Evolutionary conservation across 257 asterid genomes (phyloP).

Genomic region (Nemophila menziesii): DNA sequence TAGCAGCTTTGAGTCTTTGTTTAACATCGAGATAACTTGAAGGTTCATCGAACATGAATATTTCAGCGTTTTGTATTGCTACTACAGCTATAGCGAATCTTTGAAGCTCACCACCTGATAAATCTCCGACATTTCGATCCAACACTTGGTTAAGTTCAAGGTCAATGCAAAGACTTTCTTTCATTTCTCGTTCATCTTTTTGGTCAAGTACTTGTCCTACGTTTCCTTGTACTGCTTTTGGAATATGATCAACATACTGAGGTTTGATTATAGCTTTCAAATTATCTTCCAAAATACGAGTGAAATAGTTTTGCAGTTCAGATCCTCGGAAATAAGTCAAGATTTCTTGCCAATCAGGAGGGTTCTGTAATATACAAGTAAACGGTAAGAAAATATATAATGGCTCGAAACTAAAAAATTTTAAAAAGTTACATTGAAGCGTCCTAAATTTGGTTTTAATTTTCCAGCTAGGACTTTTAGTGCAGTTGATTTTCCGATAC

Average conservation of each 20-base stretch:
- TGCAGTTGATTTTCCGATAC: slow-evolving; percentile 92
- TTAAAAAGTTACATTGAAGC: slow-evolving; percentile 72
- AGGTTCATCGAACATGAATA: slow-evolving; percentile 98
- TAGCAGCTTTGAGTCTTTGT: slow-evolving; percentile 99
- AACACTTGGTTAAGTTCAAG: slow-evolving; percentile 87
- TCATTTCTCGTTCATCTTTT: slow-evolving; percentile 85
- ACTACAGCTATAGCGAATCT: slow-evolving; percentile 97
- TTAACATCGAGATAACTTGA: slow-evolving; percentile 98
- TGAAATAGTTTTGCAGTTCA: slow-evolving; percentile 90
- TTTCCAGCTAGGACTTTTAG: slow-evolving; percentile 93
- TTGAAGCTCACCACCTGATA: slow-evolving; percentile 99
- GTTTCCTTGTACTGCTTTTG: slow-evolving; percentile 97
- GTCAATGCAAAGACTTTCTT: slow-evolving; percentile 57
- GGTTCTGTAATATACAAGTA: slow-evolving; percentile 47
- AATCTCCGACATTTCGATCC: slow-evolving; percentile 95
- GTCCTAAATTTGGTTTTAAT: slow-evolving; percentile 94
- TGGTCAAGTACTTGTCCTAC: slow-evolving; percentile 95
- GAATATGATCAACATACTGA: slow-evolving; percentile 96
- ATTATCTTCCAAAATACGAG: slow-evolving; percentile 95
- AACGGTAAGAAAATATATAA: slow-evolving; percentile 14
- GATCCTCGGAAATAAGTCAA: slow-evolving; percentile 96
- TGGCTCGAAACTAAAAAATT: slow-evolving; percentile 2
- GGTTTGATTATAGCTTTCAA: slow-evolving; percentile 98
- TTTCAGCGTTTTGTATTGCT: slow-evolving; percentile 87
- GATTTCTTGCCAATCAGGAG: slow-evolving; percentile 99